Conservation (phyloP, 2,329 filamentous ascomycete species). For the Ophiostoma piceae region DNA sequence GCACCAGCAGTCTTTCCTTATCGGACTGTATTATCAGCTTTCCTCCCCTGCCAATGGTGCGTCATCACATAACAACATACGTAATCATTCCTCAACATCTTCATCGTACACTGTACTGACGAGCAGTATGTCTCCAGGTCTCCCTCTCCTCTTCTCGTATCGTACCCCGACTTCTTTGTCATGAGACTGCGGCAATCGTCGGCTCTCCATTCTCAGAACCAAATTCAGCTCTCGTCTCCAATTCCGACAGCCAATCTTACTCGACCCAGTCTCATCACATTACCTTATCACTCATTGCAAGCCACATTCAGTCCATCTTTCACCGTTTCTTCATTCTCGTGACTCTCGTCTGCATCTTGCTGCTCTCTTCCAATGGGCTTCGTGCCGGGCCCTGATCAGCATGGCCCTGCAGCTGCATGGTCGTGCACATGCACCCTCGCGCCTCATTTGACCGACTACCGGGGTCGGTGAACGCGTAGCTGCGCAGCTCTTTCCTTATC, state of each 20-base stretch:
- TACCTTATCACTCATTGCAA: not conserved
- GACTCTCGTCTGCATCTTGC: not conserved
- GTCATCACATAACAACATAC: not conserved
- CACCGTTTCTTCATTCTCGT: not conserved
- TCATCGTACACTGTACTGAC: too few species aligned
- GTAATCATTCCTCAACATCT: not conserved
- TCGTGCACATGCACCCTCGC: conserved; percentile 3
- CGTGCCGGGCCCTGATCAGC: not conserved
- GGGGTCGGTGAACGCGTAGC: conserved; percentile 7
- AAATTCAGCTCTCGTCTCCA: not conserved
- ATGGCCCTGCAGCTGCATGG: not conserved
- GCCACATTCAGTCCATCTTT: not conserved
- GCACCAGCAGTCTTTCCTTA: too few species aligned
- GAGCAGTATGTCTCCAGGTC: too few species aligned
- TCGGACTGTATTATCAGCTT: too few species aligned
- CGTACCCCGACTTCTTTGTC: conserved; percentile 1
- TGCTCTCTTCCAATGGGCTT: conserved; percentile 8
- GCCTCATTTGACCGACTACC: conserved; percentile 3
- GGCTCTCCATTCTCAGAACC: not conserved
- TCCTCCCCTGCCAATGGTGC: too few species aligned
- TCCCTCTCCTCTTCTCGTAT: not conserved
- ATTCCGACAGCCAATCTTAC: not conserved
- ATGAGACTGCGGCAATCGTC: conserved; percentile 9
- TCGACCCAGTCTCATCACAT: not conserved
- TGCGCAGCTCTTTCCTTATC: not conserved